Evolutionary conservation across 2,329 filamentous ascomycete genomes (phyloP).

Genomic region (Penicillium sp.): DNA sequence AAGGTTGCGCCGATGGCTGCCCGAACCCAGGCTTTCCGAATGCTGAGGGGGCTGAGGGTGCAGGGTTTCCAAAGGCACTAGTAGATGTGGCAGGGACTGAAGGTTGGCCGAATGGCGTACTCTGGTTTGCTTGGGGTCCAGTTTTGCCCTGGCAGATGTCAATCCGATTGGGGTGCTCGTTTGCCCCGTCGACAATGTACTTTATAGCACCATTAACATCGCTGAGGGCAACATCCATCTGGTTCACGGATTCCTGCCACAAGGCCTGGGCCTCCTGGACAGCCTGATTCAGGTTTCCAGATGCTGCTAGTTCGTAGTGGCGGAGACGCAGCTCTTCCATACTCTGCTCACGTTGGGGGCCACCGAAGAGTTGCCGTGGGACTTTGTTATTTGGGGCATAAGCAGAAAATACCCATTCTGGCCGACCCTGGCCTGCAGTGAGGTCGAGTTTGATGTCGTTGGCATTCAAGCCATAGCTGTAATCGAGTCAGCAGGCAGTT

Average conservation of each 20-base stretch:
- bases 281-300: constrained; percentile 59
- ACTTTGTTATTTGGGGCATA: constrained; percentile 77
- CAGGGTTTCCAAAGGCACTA: neutral
- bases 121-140: constrained; percentile 17
- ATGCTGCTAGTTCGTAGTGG: constrained; percentile 64
- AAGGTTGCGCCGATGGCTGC: constrained; percentile 9
- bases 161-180: constrained; percentile 71
- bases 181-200: constrained; percentile 64
- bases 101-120: constrained; percentile 10
- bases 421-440: constrained; percentile 59
- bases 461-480: constrained; percentile 55
- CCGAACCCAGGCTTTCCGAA: constrained; percentile 2
- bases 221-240: constrained; percentile 68
- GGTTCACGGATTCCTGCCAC: constrained; percentile 63
- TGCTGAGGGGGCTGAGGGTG: neutral
- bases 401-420: constrained; percentile 80
- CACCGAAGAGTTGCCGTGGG: constrained; percentile 81
- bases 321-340: constrained; percentile 78
- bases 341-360: constrained; percentile 74
- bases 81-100: neutral
- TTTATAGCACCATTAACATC: constrained; percentile 71
- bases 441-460: constrained; percentile 66
- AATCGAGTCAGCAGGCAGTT: constrained; percentile 20
- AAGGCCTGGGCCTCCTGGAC: constrained; percentile 55
- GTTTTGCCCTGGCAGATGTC: constrained; percentile 49